Base-by-base conservation (phyloP, 805 yeast genomes). In the Metschnikowia baotianmanensis region DNA sequence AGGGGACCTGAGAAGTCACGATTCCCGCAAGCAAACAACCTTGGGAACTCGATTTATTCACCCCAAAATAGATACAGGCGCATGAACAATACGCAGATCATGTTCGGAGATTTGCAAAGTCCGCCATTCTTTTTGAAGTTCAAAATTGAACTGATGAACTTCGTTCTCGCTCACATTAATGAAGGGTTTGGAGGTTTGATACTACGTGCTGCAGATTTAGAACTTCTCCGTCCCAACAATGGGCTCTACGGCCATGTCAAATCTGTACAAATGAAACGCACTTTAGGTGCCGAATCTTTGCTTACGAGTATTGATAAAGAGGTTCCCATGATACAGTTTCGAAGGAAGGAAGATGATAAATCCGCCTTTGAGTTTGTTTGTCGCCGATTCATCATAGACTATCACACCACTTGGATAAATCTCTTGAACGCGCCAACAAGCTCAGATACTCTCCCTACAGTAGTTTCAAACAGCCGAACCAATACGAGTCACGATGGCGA, bases 351-450 rank as follows among this genome's bases (percentile, higher is more conserved):
- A n/a, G 65, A 63, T 10, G 58, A 61, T 8, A 62, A 62, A 5
- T 62, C 64, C 9, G 57, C 56, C 3, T 37, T 72, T 5, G 76
- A 72, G 20, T 49, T 80, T 2, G 64, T 69, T 31, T 46, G 83
- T 17, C 65, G 76, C 25, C 77, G 80, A 43, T 39, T 77, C 10
- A 48, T 63, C 5, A 6, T 83, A 2, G 78, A 80, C 29, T 85
- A 84, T 50, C 74, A 79, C 50, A 78, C 89, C 0, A 59, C 64
- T 18, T 78, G 90, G 84, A 42, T 84, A 46, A 63, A 5, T 12
- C 10, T 31, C 13, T 33, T 19, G 46, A 47, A 22, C 40, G 29
- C 10, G n/a, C n/a, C n/a, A n/a, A n/a, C n/a, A n/a, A n/a, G n/a
- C n/a, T n/a, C n/a, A n/a, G n/a, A n/a, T n/a, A n/a, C n/a, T n/a